These are phyloP conservation scores for Hymenoscyphus fraxineus DNA, from an alignment of 2,329 filamentous ascomycete genomes.

Conservation along the genomic window DNA sequence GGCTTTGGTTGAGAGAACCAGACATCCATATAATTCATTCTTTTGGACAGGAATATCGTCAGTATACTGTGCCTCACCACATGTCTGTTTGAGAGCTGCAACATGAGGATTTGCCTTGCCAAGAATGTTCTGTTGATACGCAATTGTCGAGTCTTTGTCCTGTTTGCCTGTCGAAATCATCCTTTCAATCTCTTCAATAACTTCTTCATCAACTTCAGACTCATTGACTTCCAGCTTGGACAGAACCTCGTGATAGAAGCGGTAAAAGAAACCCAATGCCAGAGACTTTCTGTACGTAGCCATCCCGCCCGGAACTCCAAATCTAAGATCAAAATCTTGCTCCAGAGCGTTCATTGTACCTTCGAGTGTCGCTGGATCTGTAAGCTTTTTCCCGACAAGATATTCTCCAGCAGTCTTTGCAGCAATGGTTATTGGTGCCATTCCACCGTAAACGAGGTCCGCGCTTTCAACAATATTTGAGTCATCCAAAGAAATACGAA, in stretches of 20 bases:
- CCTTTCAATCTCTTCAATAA: conserved; percentile 79
- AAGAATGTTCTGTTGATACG: conserved; percentile 77
- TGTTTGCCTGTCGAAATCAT: conserved; percentile 76
- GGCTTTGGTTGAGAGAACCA: conserved; percentile 83
- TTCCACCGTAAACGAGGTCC: conserved; percentile 87
- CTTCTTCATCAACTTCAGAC: conserved; percentile 63
- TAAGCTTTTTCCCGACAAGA: conserved; percentile 73
- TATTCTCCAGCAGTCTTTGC: conserved; percentile 75
- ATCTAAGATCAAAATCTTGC: conserved; percentile 80
- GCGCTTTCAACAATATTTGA: conserved; percentile 67
- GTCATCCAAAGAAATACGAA: conserved; percentile 69
- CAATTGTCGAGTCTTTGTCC: conserved; percentile 69
- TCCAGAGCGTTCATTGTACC: conserved; percentile 87
- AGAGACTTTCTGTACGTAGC: conserved; percentile 90
- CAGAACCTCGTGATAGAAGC: conserved; percentile 89
- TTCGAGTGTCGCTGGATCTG: conserved; percentile 79
- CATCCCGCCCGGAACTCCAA: conserved; percentile 95
- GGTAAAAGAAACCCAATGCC: conserved; percentile 91
- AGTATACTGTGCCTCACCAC: conserved; percentile 92
- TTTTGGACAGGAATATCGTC: conserved; percentile 85
- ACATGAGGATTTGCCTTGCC: conserved; percentile 85
- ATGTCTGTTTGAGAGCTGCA: conserved; percentile 88
- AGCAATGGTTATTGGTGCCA: conserved; percentile 88
- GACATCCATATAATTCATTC: conserved; percentile 84
- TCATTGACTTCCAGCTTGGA: conserved; percentile 51